Evolutionary conservation across 805 yeast species (phyloP).

Genomic region (Jamesozyma lodderae): DNA sequence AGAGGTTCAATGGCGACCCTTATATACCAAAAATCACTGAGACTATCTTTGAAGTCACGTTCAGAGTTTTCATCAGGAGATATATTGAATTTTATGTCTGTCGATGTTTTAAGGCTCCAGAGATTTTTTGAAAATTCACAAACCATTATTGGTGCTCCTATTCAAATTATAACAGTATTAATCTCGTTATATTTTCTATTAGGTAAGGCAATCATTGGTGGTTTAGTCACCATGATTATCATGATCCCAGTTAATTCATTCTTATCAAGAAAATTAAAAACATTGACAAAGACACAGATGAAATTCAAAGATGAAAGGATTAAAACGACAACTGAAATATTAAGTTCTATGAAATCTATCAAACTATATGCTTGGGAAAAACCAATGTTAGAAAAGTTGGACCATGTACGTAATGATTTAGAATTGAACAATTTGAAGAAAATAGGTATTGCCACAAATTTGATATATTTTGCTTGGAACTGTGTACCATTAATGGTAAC

Average conservation of each 20-base stretch:
- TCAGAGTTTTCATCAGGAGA: conserved; percentile 62
- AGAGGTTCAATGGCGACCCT: conserved; percentile 59
- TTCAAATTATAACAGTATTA: conserved; percentile 45
- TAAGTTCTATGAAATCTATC: conserved; percentile 52
- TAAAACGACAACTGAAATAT: conserved; percentile 47
- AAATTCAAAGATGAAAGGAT: conserved; percentile 52
- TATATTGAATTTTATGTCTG: conserved; percentile 68
- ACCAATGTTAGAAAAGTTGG: conserved; percentile 47
- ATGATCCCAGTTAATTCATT: conserved; percentile 51
- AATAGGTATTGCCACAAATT: conserved; percentile 41
- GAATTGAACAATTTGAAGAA: conserved; percentile 45
- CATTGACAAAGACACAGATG: conserved; percentile 49
- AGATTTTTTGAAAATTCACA: conserved; percentile 48
- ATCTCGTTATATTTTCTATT: conserved; percentile 45
- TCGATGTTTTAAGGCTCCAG: conserved; percentile 61
- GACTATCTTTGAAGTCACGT: conserved; percentile 57
- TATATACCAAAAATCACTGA: conserved; percentile 61
- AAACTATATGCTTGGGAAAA: conserved; percentile 64
- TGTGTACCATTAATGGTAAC: conserved; percentile 59
- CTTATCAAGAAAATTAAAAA: conserved; percentile 38
- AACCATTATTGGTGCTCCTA: conserved; percentile 49
- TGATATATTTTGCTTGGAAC: conserved; percentile 49
- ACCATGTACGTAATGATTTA: conserved; percentile 46
- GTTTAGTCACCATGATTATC: conserved; percentile 42
- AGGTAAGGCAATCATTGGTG: conserved; percentile 53